Conservation (phyloP, 164 flowering plant genomes). For the Stephania japonica region DNA sequence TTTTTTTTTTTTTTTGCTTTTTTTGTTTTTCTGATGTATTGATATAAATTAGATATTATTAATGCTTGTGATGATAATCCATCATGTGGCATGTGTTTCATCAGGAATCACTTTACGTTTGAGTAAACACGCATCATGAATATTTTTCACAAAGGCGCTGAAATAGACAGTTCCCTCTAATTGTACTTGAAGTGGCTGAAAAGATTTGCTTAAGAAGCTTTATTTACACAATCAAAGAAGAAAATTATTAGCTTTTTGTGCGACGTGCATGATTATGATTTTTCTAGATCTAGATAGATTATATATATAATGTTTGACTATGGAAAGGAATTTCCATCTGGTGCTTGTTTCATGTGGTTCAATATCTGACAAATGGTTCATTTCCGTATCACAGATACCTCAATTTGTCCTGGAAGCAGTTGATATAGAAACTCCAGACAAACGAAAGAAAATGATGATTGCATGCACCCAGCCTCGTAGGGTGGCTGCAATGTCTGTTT, state of each 20-base stretch:
- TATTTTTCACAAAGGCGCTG: neutral
- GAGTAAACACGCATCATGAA: neutral
- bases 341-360: neutral
- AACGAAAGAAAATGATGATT: constrained; percentile 46
- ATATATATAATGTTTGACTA: neutral
- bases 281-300: neutral
- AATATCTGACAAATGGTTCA: neutral
- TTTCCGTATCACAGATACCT: constrained; percentile 61
- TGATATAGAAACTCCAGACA: constrained; percentile 3
- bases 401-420: constrained; percentile 50
- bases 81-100: neutral
- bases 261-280: neutral
- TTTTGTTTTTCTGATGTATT: too few species aligned
- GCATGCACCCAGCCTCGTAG: constrained; percentile 96
- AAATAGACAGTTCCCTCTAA: neutral
- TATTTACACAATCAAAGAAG: too few species aligned
- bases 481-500: constrained; percentile 99
- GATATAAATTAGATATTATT: too few species aligned
- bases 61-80: neutral
- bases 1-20: too few species aligned
- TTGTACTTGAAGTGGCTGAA: neutral
- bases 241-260: neutral
- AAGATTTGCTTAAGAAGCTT: neutral
- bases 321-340: neutral
- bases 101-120: too few species aligned